phyloP scores from a whole-genome alignment of 2,329 filamentous ascomycete genomes.

The Calonectria multiphialidica region DNA sequence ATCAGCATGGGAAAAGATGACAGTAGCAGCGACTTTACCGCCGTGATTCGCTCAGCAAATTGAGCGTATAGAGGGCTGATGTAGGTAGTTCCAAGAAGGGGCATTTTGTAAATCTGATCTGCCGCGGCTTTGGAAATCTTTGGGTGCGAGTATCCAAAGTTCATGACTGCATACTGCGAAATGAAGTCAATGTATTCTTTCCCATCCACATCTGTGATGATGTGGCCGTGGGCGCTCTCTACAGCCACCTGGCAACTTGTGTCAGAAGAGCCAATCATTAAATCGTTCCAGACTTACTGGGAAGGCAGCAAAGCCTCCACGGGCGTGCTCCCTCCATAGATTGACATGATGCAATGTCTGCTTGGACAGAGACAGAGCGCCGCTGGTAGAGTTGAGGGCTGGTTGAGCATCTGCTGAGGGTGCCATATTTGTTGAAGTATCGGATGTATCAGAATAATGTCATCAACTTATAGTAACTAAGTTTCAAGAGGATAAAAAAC shows the following conservation, averaged over 20 bases:
- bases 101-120: slow-evolving; percentile 22
- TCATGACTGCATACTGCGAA: slow-evolving; percentile 19
- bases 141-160: slow-evolving; percentile 23
- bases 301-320: slow-evolving; percentile 20
- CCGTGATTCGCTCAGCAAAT: slow-evolving; percentile 25
- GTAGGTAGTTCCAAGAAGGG: slow-evolving; percentile 8
- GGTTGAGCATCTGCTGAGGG: slow-evolving; percentile 10
- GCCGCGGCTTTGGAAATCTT: slow-evolving; percentile 15
- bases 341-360: not conserved
- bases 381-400: not conserved
- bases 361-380: not conserved
- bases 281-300: not conserved
- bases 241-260: slow-evolving; percentile 6
- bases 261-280: not conserved
- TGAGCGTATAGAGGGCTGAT: slow-evolving; percentile 23
- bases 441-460: not conserved
- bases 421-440: slow-evolving; percentile 8
- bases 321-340: slow-evolving; percentile 10
- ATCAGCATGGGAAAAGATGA: not conserved
- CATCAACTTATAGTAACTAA: not conserved
- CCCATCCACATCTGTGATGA: slow-evolving; percentile 23
- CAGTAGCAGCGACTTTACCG: not conserved
- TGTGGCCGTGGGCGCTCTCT: slow-evolving; percentile 16
- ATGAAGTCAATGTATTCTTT: slow-evolving; percentile 30
- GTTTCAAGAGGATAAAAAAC: not conserved